Evolutionary conservation across 345 rosid species (phyloP).

Genomic region (Triadica sebifera): DNA sequence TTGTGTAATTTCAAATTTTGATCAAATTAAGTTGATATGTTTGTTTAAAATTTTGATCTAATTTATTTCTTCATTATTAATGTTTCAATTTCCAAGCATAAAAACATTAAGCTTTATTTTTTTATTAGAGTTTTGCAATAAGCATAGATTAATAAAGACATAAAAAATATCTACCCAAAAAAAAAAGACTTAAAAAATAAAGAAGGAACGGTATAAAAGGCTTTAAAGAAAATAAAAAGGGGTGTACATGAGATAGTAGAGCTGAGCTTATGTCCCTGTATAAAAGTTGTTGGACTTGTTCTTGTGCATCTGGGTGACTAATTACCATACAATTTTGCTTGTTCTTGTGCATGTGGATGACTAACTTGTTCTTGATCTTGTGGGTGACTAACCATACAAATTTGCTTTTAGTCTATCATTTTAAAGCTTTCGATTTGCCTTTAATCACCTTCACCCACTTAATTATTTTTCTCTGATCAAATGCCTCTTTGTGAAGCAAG

Average conservation of each 20-base stretch:
- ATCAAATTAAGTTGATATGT: slow-evolving; percentile 4
- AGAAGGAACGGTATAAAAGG: not conserved
- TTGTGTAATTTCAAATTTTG: slow-evolving; percentile 4
- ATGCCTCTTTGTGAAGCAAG: not conserved
- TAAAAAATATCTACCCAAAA: no score
- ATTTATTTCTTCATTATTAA: not conserved
- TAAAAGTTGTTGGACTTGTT: slow-evolving; percentile 31
- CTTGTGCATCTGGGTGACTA: no score
- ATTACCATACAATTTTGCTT: no score
- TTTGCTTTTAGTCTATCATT: slow-evolving; percentile 4
- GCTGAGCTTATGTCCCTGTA: slow-evolving; percentile 21
- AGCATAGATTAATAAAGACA: slow-evolving; percentile 18
- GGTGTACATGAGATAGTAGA: slow-evolving; percentile 26
- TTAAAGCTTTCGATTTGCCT: not conserved
- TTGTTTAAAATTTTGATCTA: no score
- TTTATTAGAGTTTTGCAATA: not conserved
- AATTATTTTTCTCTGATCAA: not conserved
- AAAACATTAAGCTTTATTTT: no score
- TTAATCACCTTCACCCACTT: slow-evolving; percentile 4
- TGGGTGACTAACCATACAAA: slow-evolving; percentile 30
- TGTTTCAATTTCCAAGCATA: slow-evolving; percentile 6
- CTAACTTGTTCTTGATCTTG: slow-evolving; percentile 32
- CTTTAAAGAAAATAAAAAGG: not conserved
- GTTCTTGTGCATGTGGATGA: no score
- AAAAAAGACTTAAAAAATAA: no score